Conservation (phyloP, 2,329 filamentous ascomycete genomes). For the Exserohilum rostratum region DNA sequence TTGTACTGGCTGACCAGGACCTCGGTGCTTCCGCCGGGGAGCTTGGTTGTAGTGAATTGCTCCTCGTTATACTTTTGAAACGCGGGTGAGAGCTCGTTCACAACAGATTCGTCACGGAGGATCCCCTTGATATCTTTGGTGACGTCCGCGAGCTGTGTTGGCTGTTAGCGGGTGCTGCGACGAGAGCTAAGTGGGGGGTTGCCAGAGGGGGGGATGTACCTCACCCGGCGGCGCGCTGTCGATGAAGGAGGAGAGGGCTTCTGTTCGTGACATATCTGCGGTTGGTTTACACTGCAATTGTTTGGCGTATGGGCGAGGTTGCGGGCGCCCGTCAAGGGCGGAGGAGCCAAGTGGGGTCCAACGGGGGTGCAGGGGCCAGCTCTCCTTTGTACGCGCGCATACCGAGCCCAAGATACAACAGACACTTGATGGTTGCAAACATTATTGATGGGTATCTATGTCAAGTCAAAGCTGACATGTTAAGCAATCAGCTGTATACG, state of each 20-base stretch:
- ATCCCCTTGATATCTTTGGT: slow-evolving; percentile 91
- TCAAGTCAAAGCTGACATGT: slow-evolving; percentile 8
- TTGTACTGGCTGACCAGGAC: slow-evolving; percentile 87
- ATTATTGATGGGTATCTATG: slow-evolving; percentile 20
- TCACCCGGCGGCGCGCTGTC: slow-evolving; percentile 95
- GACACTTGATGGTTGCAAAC: not conserved
- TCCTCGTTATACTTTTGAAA: slow-evolving; percentile 97
- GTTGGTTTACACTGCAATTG: slow-evolving; percentile 12
- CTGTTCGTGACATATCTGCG: slow-evolving; percentile 44
- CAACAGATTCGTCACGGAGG: slow-evolving; percentile 70
- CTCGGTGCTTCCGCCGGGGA: slow-evolving; percentile 82
- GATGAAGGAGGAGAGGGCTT: slow-evolving; percentile 74
- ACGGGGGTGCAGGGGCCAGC: slow-evolving; percentile 21
- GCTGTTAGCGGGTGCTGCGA: slow-evolving; percentile 28
- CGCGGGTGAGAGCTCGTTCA: slow-evolving; percentile 77
- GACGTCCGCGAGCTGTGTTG: slow-evolving; percentile 77
- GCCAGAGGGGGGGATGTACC: slow-evolving; percentile 60
- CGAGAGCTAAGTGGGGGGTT: not conserved
- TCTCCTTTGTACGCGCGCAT: not conserved
- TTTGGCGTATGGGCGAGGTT: slow-evolving; percentile 17
- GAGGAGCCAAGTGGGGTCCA: slow-evolving; percentile 32
- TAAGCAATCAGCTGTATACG: not conserved
- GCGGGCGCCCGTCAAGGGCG: slow-evolving; percentile 25
- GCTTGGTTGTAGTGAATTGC: slow-evolving; percentile 86
- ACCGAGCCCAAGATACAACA: not conserved